These are phyloP conservation scores for Auricularia heimuer DNA, from an alignment of 768 basidiomycete species.

Conservation along the genomic window DNA sequence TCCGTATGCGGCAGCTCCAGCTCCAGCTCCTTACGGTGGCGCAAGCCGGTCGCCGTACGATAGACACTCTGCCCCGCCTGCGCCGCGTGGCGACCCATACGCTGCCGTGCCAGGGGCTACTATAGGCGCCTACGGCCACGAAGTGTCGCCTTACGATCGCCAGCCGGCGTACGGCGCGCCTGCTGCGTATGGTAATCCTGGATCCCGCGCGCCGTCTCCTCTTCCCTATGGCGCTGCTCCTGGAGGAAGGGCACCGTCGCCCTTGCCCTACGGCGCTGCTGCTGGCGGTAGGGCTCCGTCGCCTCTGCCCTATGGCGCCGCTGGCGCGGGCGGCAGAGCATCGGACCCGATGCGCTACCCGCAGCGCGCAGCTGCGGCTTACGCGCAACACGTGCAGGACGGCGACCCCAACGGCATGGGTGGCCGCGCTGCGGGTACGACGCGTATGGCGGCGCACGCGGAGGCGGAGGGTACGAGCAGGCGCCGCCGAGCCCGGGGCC, in stretches of 20 bases:
- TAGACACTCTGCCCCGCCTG: background rate
- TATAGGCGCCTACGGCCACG: background rate
- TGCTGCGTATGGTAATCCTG: background rate
- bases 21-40: no score
- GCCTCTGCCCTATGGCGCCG: background rate
- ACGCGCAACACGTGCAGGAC: background rate
- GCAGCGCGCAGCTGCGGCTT: no score
- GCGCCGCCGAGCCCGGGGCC: constrained; percentile 11
- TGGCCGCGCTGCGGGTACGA: constrained; percentile 19
- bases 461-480: constrained; percentile 7
- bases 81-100: background rate
- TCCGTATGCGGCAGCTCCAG: background rate
- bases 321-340: background rate
- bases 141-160: background rate
- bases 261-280: background rate
- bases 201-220: background rate
- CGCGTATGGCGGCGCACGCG: constrained; percentile 18
- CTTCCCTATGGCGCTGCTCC: background rate
- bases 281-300: background rate
- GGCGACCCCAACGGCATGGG: constrained; percentile 1
- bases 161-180: background rate
- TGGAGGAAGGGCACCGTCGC: background rate
- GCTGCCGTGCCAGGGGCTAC: background rate
- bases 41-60: background rate
- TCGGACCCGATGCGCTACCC: background rate